Evolutionary conservation across 1,284 basidiomycete species (phyloP).

Genomic region (Boletellus sp.): DNA sequence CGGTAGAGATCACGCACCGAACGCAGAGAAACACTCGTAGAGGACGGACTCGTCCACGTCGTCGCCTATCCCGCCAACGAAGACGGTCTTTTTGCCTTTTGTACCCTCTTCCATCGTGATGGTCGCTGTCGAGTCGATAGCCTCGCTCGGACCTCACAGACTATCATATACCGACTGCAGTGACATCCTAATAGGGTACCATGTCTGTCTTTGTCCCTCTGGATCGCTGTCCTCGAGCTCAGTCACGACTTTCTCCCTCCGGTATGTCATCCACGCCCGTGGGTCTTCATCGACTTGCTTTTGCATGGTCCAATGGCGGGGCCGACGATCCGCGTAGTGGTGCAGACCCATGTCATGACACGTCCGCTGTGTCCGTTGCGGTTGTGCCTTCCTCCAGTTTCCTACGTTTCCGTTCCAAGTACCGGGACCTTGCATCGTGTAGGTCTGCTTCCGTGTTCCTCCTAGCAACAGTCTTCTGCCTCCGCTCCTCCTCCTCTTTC

Average conservation of each 20-base stretch:
- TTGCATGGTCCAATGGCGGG: too few species aligned
- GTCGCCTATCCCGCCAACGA: slow-evolving; percentile 72
- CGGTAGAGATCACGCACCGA: slow-evolving; percentile 50
- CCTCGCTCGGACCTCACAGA: too few species aligned
- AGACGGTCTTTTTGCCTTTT: slow-evolving; percentile 77
- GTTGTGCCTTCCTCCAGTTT: slow-evolving; percentile 53
- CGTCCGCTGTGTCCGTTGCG: slow-evolving; percentile 3
- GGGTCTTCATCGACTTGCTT: too few species aligned
- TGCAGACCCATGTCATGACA: slow-evolving; percentile 9
- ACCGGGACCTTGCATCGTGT: slow-evolving; percentile 70
- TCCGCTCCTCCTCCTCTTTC: slow-evolving; percentile 54
- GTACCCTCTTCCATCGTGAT: slow-evolving; percentile 69
- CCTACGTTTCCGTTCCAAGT: slow-evolving; percentile 75
- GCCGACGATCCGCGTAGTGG: too few species aligned
- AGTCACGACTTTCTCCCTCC: too few species aligned
- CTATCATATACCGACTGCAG: too few species aligned
- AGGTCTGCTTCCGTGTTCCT: slow-evolving; percentile 72
- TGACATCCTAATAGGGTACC: too few species aligned
- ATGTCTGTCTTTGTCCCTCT: too few species aligned
- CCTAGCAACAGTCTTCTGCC: slow-evolving; percentile 53
- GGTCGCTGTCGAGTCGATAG: background rate
- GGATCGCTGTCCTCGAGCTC: too few species aligned
- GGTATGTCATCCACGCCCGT: too few species aligned
- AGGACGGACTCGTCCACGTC: slow-evolving; percentile 68
- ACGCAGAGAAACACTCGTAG: slow-evolving; percentile 70